Evolutionary conservation across 441 rosid species (phyloP).

Genomic region (Arabidopsis hybrid): DNA sequence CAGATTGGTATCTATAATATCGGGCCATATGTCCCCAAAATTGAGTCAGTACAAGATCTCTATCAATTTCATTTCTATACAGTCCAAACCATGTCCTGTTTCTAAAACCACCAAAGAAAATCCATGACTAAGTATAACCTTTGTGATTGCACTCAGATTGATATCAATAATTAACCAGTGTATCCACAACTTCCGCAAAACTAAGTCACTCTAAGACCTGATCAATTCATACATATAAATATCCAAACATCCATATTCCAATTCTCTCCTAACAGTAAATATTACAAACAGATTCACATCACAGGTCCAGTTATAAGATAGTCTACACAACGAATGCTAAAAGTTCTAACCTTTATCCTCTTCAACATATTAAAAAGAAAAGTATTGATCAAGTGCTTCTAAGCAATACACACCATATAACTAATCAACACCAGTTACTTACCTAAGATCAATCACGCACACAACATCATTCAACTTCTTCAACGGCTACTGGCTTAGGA

Average conservation of each 20-base stretch:
- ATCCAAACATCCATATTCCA: not conserved
- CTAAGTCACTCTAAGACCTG: not conserved
- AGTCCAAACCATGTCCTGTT: slow-evolving; percentile 10
- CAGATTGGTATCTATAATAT: slow-evolving; percentile 10
- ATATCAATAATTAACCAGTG: not conserved
- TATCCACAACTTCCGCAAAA: not conserved
- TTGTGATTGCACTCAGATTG: not conserved
- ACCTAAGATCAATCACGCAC: slow-evolving; percentile 28
- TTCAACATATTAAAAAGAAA: not conserved
- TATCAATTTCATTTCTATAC: slow-evolving; percentile 5
- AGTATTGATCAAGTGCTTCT: not conserved
- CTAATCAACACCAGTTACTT: not conserved
- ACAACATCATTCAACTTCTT: slow-evolving; percentile 40
- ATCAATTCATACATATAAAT: not conserved
- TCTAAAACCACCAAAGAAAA: not conserved
- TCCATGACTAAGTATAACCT: not conserved
- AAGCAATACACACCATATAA: not conserved
- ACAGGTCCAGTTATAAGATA: not conserved
- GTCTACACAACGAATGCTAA: not conserved
- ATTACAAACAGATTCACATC: not conserved
- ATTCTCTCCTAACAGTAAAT: not conserved
- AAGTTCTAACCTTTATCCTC: not conserved
- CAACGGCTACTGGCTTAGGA: slow-evolving; percentile 44
- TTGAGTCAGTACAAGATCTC: not conserved
- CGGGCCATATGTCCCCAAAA: not conserved